phyloP scores from a whole-genome alignment of 2,329 filamentous ascomycete genomes.

The Leptographium wingfieldii region DNA sequence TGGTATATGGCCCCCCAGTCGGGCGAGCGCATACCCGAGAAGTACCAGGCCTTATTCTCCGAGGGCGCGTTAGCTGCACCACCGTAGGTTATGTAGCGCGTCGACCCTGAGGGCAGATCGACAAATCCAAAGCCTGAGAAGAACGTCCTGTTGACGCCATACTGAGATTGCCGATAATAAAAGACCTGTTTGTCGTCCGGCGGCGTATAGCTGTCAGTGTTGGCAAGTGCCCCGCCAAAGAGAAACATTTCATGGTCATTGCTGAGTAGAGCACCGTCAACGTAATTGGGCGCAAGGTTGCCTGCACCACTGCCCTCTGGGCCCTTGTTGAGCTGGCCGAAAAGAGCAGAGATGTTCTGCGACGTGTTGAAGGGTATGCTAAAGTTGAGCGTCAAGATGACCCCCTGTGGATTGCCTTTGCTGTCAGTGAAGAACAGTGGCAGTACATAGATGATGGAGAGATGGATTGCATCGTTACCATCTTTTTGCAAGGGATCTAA shows the following conservation, averaged over 20 bases:
- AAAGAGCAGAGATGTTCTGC: conserved; percentile 39
- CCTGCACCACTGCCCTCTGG: conserved; percentile 30
- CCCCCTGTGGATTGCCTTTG: conserved; percentile 37
- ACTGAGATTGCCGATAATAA: conserved; percentile 39
- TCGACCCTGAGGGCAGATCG: conserved; percentile 33
- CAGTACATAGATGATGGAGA: neutral
- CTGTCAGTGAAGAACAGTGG: neutral
- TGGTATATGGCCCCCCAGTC: conserved; percentile 36
- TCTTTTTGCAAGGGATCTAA: conserved; percentile 17
- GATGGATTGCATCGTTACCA: conserved; percentile 26
- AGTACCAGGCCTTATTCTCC: conserved; percentile 61
- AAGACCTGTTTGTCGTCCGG: conserved; percentile 32
- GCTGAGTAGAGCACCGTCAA: conserved; percentile 51
- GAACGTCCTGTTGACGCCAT: conserved; percentile 32
- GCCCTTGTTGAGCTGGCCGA: conserved; percentile 36
- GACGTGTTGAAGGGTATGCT: conserved; percentile 39
- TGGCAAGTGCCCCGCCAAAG: conserved; percentile 44
- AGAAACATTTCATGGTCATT: conserved; percentile 52
- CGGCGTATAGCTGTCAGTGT: conserved; percentile 21
- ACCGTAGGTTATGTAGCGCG: conserved; percentile 51
- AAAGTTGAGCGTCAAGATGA: conserved; percentile 47
- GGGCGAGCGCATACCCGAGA: conserved; percentile 46
- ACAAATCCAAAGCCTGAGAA: conserved; percentile 27
- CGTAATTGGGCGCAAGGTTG: conserved; percentile 41
- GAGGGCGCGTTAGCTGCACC: conserved; percentile 52